These are phyloP conservation scores for Colletotrichum salicis DNA, from an alignment of 2,329 filamentous ascomycete genomes.

Conservation along the genomic window DNA sequence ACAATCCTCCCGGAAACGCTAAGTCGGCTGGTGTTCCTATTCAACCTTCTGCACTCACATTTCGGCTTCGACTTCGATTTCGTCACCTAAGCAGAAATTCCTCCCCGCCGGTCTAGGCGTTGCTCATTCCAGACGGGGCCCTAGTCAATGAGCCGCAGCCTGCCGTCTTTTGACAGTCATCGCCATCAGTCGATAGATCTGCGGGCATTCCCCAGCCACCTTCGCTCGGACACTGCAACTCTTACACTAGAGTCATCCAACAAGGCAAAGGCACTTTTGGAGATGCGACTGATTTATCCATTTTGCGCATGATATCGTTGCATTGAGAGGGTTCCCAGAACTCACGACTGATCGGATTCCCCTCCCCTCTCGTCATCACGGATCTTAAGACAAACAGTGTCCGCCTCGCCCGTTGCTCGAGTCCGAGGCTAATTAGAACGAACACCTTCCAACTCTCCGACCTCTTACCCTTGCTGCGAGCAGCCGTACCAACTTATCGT, in stretches of 20 bases:
- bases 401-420: background rate
- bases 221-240: constrained; percentile 23
- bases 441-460: background rate
- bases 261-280: constrained; percentile 11
- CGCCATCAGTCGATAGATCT: constrained; percentile 22
- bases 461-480: constrained; percentile 17
- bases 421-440: background rate
- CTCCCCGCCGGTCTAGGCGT: background rate
- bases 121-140: background rate
- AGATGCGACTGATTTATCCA: constrained; percentile 7
- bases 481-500: constrained; percentile 8
- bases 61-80: background rate
- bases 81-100: background rate
- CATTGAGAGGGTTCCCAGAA: constrained; percentile 3
- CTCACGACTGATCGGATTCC: background rate
- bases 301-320: constrained; percentile 2
- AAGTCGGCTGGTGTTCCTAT: background rate
- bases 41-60: background rate
- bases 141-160: constrained; percentile 7
- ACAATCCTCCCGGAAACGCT: constrained; percentile 3
- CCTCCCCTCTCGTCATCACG: background rate
- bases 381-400: background rate
- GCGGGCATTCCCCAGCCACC: constrained; percentile 28
- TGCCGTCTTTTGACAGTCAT: constrained; percentile 20
- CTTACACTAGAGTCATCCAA: constrained; percentile 15